phyloP scores from a whole-genome alignment of 495 filamentous ascomycete genomes.

The Aspergillus steynii region DNA sequence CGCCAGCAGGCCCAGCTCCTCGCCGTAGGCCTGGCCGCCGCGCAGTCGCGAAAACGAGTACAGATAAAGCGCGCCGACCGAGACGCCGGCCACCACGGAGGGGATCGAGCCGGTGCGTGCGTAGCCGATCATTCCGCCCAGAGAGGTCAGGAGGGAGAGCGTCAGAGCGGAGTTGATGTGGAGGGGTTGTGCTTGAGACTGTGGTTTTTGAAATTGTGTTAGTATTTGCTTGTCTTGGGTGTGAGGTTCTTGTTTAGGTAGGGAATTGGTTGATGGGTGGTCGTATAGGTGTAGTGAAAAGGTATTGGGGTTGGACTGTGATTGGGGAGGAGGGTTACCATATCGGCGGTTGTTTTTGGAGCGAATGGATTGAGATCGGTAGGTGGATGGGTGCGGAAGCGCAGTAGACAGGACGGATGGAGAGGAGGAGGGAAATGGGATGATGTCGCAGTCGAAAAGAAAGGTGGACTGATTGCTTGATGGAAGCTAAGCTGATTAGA shows the following conservation, averaged over 20 bases:
- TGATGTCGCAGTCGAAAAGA: conserved; percentile 5
- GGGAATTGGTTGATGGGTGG: neutral
- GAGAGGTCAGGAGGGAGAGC: conserved; percentile 79
- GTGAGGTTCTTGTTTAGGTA: conserved; percentile 1
- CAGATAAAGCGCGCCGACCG: conserved; percentile 69
- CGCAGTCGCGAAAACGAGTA: conserved; percentile 40
- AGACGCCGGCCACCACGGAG: conserved; percentile 77
- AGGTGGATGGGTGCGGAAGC: too few relatives aligned
- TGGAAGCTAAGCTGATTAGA: conserved; percentile 1
- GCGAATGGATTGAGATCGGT: too few relatives aligned
- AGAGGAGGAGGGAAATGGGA: neutral
- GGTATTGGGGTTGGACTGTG: too few relatives aligned
- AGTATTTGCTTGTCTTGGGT: neutral
- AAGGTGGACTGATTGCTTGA: neutral
- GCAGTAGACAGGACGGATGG: too few relatives aligned
- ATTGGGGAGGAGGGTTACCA: too few relatives aligned
- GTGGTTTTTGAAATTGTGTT: conserved; percentile 7
- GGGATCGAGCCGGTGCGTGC: conserved; percentile 79
- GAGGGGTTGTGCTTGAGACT: conserved; percentile 10
- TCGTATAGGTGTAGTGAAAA: too few relatives aligned
- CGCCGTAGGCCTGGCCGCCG: conserved; percentile 62
- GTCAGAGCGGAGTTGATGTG: conserved; percentile 58
- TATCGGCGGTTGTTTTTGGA: too few relatives aligned
- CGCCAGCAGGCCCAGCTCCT: conserved; percentile 76
- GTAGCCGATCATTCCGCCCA: conserved; percentile 85